Evolutionary conservation across 2,329 filamentous ascomycete genomes (phyloP).

Genomic region (Penicillium oxalicum): DNA sequence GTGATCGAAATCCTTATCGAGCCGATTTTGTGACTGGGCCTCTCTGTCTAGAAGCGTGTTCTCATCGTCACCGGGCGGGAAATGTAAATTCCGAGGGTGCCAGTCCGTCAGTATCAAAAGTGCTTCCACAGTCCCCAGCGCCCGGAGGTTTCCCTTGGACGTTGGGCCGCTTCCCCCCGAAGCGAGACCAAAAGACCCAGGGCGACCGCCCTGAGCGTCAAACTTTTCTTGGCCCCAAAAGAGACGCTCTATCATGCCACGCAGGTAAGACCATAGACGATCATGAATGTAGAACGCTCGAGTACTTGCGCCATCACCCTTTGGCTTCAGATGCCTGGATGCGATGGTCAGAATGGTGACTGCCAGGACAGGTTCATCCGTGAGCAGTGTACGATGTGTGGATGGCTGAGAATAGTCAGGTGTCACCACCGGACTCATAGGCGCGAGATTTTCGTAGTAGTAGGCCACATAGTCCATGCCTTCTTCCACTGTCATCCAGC

Average conservation of each 20-base stretch:
- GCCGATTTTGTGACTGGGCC: constrained; percentile 57
- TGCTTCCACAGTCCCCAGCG: constrained; percentile 88
- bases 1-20: constrained; percentile 40
- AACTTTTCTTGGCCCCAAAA: constrained; percentile 97
- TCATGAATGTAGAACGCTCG: constrained; percentile 89
- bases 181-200: constrained; percentile 62
- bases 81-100: constrained; percentile 92
- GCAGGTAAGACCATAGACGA: constrained; percentile 88
- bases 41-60: constrained; percentile 62
- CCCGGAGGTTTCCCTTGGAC: constrained; percentile 72
- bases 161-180: constrained; percentile 46
- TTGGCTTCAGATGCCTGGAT: constrained; percentile 75
- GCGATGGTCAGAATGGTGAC: constrained; percentile 88
- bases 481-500: constrained; percentile 92
- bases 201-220: constrained; percentile 67
- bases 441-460: constrained; percentile 87
- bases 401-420: constrained; percentile 81
- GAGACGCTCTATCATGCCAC: constrained; percentile 90
- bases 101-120: constrained; percentile 92
- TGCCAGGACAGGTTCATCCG: constrained; percentile 86
- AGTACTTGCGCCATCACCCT: constrained; percentile 72
- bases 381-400: constrained; percentile 72
- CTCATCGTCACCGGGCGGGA: constrained; percentile 67
- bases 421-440: constrained; percentile 86
- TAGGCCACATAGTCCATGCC: constrained; percentile 93